phyloP scores from a whole-genome alignment of 2,329 filamentous ascomycete genomes.

The Boeremia lycopersici region DNA sequence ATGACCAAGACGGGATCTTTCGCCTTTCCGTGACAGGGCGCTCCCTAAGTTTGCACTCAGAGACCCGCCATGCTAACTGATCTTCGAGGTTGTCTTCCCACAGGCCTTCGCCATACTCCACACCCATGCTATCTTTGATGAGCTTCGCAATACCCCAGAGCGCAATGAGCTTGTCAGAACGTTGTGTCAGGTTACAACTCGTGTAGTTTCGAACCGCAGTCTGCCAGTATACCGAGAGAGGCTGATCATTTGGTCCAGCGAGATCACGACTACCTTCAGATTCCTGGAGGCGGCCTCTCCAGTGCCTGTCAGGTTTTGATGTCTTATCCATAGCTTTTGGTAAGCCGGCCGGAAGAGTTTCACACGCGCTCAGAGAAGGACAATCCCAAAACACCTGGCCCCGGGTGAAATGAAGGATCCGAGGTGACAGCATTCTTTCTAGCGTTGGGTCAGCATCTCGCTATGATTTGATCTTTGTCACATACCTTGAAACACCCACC shows the following conservation, averaged over 20 bases:
- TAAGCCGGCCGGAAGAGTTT: conserved; percentile 29
- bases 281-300: conserved; percentile 32
- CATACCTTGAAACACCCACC: conserved; percentile 42
- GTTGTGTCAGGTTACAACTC: conserved; percentile 25
- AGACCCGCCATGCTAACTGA: conserved; percentile 34
- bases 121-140: conserved; percentile 25
- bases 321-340: conserved; percentile 25
- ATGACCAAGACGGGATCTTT: conserved; percentile 31
- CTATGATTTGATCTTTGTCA: not conserved
- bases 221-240: conserved; percentile 30
- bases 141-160: conserved; percentile 41
- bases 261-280: conserved; percentile 8
- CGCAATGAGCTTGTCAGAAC: conserved; percentile 30
- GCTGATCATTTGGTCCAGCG: conserved; percentile 27
- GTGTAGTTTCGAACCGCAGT: conserved; percentile 32
- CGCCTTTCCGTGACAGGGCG: conserved; percentile 16
- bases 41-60: conserved; percentile 13
- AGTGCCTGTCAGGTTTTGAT: conserved; percentile 30
- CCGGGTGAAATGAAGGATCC: conserved; percentile 33
- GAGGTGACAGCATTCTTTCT: conserved; percentile 37
- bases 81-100: conserved; percentile 34
- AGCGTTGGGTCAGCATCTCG: not conserved
- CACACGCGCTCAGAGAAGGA: conserved; percentile 28
- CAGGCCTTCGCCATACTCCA: conserved; percentile 30
- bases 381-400: conserved; percentile 41